Evolutionary conservation across 768 basidiomycete species (phyloP).

Genomic region (Mycena pura): DNA sequence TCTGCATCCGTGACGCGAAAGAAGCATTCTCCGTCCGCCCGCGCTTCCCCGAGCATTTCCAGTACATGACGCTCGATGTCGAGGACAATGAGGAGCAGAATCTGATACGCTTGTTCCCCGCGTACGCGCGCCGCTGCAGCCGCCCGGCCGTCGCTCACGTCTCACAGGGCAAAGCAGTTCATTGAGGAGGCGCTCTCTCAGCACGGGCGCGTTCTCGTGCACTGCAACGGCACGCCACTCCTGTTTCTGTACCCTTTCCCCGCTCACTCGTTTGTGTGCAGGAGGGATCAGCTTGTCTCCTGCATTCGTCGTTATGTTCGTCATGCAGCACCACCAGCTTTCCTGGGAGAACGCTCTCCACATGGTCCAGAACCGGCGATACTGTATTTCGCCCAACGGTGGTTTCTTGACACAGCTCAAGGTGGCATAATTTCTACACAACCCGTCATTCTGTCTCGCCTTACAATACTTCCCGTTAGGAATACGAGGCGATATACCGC

Average conservation of each 20-base stretch:
- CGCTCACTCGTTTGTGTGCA: slow-evolving; percentile 33
- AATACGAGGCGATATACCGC: slow-evolving; percentile 92
- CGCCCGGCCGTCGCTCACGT: neutral
- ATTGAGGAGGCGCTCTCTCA: slow-evolving; percentile 69
- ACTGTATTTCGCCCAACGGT: slow-evolving; percentile 92
- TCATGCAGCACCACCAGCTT: slow-evolving; percentile 83
- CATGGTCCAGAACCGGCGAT: slow-evolving; percentile 87
- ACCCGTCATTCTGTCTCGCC: neutral
- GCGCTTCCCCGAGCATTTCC: slow-evolving; percentile 80
- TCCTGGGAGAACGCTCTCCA: slow-evolving; percentile 91
- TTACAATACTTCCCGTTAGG: slow-evolving; percentile 49
- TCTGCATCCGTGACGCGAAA: slow-evolving; percentile 88
- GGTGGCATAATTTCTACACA: slow-evolving; percentile 45
- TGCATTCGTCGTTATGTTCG: slow-evolving; percentile 91
- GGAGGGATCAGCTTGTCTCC: slow-evolving; percentile 90
- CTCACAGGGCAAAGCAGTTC: slow-evolving; percentile 71
- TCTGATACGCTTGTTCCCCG: slow-evolving; percentile 88
- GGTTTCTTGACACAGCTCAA: slow-evolving; percentile 94
- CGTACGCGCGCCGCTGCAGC: slow-evolving; percentile 49
- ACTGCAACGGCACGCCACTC: slow-evolving; percentile 78
- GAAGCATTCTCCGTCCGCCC: slow-evolving; percentile 91
- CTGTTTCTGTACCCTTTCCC: neutral
- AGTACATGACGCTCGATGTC: slow-evolving; percentile 83
- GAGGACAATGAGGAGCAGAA: slow-evolving; percentile 96
- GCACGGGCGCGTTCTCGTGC: slow-evolving; percentile 83